Conservation (phyloP, 2,329 filamentous ascomycete genomes). For the Monilinia laxa region DNA sequence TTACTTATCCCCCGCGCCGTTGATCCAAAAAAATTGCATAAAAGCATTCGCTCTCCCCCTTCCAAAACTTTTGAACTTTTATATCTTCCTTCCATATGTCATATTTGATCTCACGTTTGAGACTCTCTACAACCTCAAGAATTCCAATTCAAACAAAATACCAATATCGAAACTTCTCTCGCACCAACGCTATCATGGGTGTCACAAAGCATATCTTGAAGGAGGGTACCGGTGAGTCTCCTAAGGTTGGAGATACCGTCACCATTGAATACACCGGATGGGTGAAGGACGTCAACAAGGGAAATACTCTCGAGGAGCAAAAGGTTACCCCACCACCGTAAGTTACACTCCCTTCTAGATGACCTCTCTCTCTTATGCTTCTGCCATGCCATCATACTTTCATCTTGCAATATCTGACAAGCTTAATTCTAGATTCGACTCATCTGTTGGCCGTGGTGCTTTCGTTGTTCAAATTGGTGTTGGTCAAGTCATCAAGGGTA, state of each 20-base stretch:
- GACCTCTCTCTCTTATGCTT: neutral
- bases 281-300: constrained; percentile 67
- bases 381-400: neutral
- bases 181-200: constrained; percentile 55
- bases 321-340: constrained; percentile 7
- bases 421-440: constrained; percentile 71
- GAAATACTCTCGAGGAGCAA: constrained; percentile 70
- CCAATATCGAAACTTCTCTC: constrained; percentile 33
- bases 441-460: constrained; percentile 72
- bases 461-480: constrained; percentile 78
- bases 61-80: neutral
- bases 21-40: constrained; percentile 21
- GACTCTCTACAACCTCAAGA: constrained; percentile 17
- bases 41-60: constrained; percentile 17
- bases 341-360: constrained; percentile 21
- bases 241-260: constrained; percentile 68
- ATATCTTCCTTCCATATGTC: constrained; percentile 24
- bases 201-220: constrained; percentile 66
- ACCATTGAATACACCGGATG: constrained; percentile 90
- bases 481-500: constrained; percentile 85
- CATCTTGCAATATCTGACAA: constrained; percentile 21
- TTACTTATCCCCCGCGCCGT: constrained; percentile 2
- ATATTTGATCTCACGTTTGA: constrained; percentile 19
- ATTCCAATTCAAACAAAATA: constrained; percentile 18
- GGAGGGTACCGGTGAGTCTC: constrained; percentile 59